Evolutionary conservation across 2,329 filamentous ascomycete species (phyloP), one percentile per base, ranked within the genome.

Genomic region (Byssothecium circinans): DNA sequence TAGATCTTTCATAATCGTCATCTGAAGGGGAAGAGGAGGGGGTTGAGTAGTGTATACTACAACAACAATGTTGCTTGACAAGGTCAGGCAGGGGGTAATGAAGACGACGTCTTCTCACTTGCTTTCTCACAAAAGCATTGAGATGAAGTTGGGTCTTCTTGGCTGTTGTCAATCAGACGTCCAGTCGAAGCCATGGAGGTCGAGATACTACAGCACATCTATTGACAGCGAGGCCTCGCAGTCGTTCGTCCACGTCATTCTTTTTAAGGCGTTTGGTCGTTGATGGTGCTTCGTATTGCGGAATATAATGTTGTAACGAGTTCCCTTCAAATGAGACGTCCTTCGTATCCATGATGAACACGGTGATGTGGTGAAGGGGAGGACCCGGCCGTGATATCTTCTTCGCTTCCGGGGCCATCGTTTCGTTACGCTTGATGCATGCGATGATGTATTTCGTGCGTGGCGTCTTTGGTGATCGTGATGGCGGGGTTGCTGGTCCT

Each of bases 41-140:
- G 36, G 40, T 50, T 54, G 49, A 58, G 52, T 65, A 65, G 62
- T 67, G 54, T 65, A 66, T 64, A 63, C 55, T 65, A 59, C 49
- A 47, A 58, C 50, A 47, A 35, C 17, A 14, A 22, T 7, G 30
- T 17, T 22, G 18, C 11, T 19, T 20, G 25, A 34, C 19, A 23
- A 29, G 14, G 37, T 11, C 8, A 5, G 17, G 17, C 15, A 20
- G 15, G 5, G 17, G 33, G 15, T 5, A 20, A 15, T 35, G 39
- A 20, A 27, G 14, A 30, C 18, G 29, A 36, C 45, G 42, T 39
- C 8, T 15, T 25, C 32, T 11, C 30, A 47, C 42, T n/a, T 36
- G 41, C 43, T 20, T 43, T 50, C 36, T 45, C 37, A 19, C 10
- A 25, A 32, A 8, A 18, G 17, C 37, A 14, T 30, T 34, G 17